Conservation (phyloP, 768 basidiomycete genomes). For the Lactarius quietus region DNA sequence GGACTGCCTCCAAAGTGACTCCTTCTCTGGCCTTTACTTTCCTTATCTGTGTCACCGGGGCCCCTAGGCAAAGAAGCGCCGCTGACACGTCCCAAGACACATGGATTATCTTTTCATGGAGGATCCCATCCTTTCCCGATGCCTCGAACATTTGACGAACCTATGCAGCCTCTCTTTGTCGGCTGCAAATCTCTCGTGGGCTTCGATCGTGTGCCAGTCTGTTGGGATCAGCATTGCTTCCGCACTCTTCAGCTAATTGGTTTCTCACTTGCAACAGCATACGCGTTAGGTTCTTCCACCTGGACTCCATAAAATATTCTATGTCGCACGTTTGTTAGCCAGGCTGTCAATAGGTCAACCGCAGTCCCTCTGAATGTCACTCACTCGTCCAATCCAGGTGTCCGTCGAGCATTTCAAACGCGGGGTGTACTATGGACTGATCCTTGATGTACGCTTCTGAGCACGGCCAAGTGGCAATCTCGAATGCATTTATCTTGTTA, state of each 20-base stretch:
- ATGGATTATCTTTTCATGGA: slow-evolving; percentile 9
- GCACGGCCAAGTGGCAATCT: slow-evolving; percentile 11
- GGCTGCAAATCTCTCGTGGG: background rate
- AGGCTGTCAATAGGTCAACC: background rate
- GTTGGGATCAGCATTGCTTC: background rate
- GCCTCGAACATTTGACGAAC: slow-evolving; percentile 11
- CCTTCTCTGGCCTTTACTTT: slow-evolving; percentile 3
- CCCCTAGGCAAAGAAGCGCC: slow-evolving; percentile 7
- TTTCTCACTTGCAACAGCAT: slow-evolving; percentile 3
- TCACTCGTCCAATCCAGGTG: slow-evolving; percentile 9
- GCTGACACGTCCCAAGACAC: background rate
- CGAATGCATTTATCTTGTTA: slow-evolving; percentile 8
- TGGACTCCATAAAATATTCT: slow-evolving; percentile 11
- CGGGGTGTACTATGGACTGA: background rate
- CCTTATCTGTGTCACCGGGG: slow-evolving; percentile 9
- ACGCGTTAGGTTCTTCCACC: slow-evolving; percentile 8
- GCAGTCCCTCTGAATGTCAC: background rate
- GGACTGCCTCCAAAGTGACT: background rate
- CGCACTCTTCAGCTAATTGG: background rate
- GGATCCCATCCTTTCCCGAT: slow-evolving; percentile 4
- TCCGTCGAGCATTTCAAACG: slow-evolving; percentile 1
- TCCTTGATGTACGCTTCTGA: slow-evolving; percentile 15
- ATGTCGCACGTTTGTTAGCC: background rate
- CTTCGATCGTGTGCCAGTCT: slow-evolving; percentile 14
- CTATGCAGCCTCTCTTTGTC: background rate